phyloP scores from a whole-genome alignment of 1,284 basidiomycete genomes.

The Tremellales sp. region DNA sequence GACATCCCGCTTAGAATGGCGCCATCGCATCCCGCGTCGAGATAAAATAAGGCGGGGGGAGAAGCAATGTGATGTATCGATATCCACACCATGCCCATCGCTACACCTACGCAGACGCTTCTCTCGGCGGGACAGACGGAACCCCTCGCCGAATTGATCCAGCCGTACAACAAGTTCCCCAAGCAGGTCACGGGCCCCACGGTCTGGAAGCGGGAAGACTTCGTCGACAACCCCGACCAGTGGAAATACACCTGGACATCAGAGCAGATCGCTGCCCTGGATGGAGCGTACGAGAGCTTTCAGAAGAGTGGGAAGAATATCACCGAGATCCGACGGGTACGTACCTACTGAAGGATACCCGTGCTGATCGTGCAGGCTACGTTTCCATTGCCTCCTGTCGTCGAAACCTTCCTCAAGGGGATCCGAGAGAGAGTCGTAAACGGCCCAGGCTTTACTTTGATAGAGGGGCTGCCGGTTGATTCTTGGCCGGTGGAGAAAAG shows the following conservation, averaged over 20 bases:
- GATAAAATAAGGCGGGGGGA: too few relatives aligned
- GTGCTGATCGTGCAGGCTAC: slow-evolving; percentile 17
- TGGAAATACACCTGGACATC: slow-evolving; percentile 34
- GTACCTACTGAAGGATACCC: background rate
- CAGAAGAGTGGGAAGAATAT: slow-evolving; percentile 19
- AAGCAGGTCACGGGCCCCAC: slow-evolving; percentile 40
- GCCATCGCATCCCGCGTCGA: too few relatives aligned
- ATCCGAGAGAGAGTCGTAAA: slow-evolving; percentile 33
- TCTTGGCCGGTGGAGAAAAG: slow-evolving; percentile 45
- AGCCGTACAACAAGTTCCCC: slow-evolving; percentile 43
- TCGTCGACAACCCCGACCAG: slow-evolving; percentile 15
- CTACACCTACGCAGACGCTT: too few relatives aligned
- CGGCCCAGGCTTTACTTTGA: slow-evolving; percentile 47
- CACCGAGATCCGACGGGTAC: slow-evolving; percentile 29
- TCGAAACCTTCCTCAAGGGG: slow-evolving; percentile 19
- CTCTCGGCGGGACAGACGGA: slow-evolving; percentile 36
- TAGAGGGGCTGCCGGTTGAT: slow-evolving; percentile 48
- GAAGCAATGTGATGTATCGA: too few relatives aligned
- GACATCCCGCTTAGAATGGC: too few relatives aligned
- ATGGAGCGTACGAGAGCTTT: slow-evolving; percentile 28
- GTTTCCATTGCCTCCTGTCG: slow-evolving; percentile 24
- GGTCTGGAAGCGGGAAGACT: slow-evolving; percentile 35
- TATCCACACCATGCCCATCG: too few relatives aligned
- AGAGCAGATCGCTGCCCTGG: slow-evolving; percentile 26
- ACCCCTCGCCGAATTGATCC: slow-evolving; percentile 18